A percentile compares a stretch with the other conserved stretches of the same genome.
These are phyloP conservation scores for Paramecium tetraurelia DNA, from an alignment of 73 alveolate genomes.

Conservation along the genomic window DNA sequence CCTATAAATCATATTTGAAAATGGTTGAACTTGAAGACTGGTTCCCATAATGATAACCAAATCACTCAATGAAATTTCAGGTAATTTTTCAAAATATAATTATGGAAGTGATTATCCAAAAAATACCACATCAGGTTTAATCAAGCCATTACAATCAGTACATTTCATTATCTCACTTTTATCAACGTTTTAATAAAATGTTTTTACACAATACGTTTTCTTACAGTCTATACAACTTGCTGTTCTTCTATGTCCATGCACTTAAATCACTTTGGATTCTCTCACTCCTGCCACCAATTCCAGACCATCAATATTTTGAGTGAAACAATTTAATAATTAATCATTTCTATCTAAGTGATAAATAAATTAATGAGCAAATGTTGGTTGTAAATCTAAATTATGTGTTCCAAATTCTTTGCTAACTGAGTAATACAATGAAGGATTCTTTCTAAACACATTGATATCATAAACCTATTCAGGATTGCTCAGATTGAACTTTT, in stretches of 20 bases:
- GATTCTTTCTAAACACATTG: constrained; percentile 69
- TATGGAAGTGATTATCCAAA: constrained; percentile 75
- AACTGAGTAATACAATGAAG: constrained; percentile 72
- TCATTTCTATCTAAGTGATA: constrained; percentile 44
- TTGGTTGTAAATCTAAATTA: constrained; percentile 63
- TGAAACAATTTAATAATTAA: constrained; percentile 61
- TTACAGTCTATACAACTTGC: constrained; percentile 66
- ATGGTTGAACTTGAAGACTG: constrained; percentile 63
- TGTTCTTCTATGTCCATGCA: constrained; percentile 76
- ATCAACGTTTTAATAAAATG: constrained; percentile 40
- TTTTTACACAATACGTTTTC: constrained; percentile 8
- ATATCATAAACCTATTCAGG: constrained; percentile 79
- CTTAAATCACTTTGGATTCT: constrained; percentile 67
- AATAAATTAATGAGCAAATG: constrained; percentile 65
- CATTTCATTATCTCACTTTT: not conserved
- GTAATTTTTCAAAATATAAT: not conserved
- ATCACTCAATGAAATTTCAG: constrained; percentile 43
- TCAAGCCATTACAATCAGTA: constrained; percentile 32
- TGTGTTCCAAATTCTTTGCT: constrained; percentile 53
- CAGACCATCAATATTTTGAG: constrained; percentile 86
- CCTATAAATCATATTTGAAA: constrained; percentile 42
- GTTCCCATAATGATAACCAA: constrained; percentile 75
- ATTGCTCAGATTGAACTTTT: constrained; percentile 64
- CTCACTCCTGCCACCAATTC: constrained; percentile 76
- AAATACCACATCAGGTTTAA: constrained; percentile 75